Conservation (phyloP, 345 rosid species). For the Raphanus sativus region DNA sequence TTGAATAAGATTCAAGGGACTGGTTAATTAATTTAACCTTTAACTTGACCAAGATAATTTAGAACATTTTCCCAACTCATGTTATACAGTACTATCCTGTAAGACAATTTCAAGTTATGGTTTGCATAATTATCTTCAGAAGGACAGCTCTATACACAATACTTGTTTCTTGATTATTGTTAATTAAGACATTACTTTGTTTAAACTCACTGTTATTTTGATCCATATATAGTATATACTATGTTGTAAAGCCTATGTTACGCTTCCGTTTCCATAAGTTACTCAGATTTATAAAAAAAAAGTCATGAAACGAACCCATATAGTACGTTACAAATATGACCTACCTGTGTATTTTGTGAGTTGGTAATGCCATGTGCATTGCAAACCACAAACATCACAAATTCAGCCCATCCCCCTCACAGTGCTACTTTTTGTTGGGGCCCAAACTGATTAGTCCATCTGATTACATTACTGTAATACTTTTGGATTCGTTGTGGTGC, state of each 20-base stretch:
- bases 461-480: neutral
- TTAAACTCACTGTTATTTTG: neutral
- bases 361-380: conserved; percentile 24
- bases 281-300: neutral
- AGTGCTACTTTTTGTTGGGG: neutral
- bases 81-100: neutral
- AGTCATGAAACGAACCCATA: conserved; percentile 9
- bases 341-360: conserved; percentile 4
- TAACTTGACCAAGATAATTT: conserved; percentile 21
- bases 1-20: conserved; percentile 12
- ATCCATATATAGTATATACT: neutral
- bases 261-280: too few relatives aligned
- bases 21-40: conserved; percentile 29
- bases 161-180: conserved; percentile 13
- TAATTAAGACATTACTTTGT: conserved; percentile 19
- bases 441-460: conserved; percentile 11
- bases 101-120: conserved; percentile 12
- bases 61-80: conserved; percentile 36
- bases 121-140: conserved; percentile 25
- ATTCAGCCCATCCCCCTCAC: conserved; percentile 10
- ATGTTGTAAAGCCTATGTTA: too few relatives aligned
- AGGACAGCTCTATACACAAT: conserved; percentile 22
- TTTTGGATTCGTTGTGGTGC: neutral
- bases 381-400: conserved; percentile 21
- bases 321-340: conserved; percentile 28